phyloP scores from a whole-genome alignment of 257 asterid genomes.

The Prunella vulgaris region DNA sequence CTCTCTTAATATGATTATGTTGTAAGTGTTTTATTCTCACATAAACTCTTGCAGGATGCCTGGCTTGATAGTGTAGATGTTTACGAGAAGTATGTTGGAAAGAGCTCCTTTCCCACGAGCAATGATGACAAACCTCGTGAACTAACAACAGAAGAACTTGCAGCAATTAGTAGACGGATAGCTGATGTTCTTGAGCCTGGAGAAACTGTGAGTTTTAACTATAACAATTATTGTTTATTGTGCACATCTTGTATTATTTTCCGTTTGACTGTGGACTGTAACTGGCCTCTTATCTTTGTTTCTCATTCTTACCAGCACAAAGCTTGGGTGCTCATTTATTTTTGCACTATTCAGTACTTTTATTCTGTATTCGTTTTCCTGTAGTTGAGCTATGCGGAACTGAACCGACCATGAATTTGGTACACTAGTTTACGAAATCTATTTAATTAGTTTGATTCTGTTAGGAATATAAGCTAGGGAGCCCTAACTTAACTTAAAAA shows the following conservation, averaged over 20 bases:
- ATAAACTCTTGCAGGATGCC: conserved; percentile 65
- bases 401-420: background rate
- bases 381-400: background rate
- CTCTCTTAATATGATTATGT: conserved; percentile 9
- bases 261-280: background rate
- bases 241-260: background rate
- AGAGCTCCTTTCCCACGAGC: conserved; percentile 26
- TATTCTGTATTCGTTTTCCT: background rate
- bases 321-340: background rate
- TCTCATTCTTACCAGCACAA: conserved; percentile 1
- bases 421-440: background rate
- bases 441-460: background rate
- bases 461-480: too few species aligned
- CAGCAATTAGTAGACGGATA: conserved; percentile 80
- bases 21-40: conserved; percentile 19
- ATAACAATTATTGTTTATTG: background rate
- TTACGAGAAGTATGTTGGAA: conserved; percentile 31
- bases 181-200: conserved; percentile 85
- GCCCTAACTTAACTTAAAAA: too few species aligned
- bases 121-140: conserved; percentile 55
- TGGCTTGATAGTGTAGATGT: conserved; percentile 92
- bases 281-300: background rate
- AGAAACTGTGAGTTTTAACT: conserved; percentile 60
- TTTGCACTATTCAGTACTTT: background rate
- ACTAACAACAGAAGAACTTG: conserved; percentile 67